phyloP scores from a whole-genome alignment of 805 yeast genomes.

The Brettanomyces custersianus region DNA sequence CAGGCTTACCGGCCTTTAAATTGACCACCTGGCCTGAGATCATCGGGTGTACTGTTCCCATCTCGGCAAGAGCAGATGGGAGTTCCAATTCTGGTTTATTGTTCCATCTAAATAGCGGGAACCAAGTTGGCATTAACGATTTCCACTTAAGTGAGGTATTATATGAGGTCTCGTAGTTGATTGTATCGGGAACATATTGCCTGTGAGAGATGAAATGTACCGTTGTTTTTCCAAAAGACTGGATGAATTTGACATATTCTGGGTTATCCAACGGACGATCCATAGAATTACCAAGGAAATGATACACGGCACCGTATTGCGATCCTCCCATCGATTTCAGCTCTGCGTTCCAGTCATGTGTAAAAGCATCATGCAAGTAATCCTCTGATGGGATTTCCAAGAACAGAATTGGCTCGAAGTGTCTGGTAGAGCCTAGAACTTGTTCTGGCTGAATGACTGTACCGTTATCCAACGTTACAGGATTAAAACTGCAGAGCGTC shows the following conservation, averaged over 20 bases:
- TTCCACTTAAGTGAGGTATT: conserved; percentile 47
- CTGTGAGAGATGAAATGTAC: conserved; percentile 72
- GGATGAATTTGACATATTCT: conserved; percentile 41
- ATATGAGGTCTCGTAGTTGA: conserved; percentile 51
- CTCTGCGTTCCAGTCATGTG: conserved; percentile 16
- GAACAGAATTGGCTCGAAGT: conserved; percentile 52
- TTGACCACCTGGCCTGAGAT: conserved; percentile 20
- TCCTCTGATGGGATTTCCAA: conserved; percentile 59
- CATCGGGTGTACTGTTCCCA: conserved; percentile 18
- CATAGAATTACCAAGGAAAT: conserved; percentile 55
- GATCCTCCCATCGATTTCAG: conserved; percentile 4
- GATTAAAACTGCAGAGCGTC: conserved; percentile 47
- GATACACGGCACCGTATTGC: conserved; percentile 49
- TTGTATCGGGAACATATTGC: conserved; percentile 47
- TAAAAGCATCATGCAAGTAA: conserved; percentile 30
- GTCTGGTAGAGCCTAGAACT: conserved; percentile 57
- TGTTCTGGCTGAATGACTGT: conserved; percentile 52
- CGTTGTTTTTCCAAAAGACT: conserved; percentile 41
- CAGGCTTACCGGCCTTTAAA: conserved; percentile 12
- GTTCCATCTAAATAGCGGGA: conserved; percentile 32
- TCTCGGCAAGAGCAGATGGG: conserved; percentile 13
- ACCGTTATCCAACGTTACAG: conserved; percentile 54
- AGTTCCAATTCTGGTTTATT: conserved; percentile 18
- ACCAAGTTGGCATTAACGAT: conserved; percentile 35
- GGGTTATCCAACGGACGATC: conserved; percentile 31